Base-by-base conservation (phyloP, 768 basidiomycete genomes). In the Omphalotus guepiniiformis region DNA sequence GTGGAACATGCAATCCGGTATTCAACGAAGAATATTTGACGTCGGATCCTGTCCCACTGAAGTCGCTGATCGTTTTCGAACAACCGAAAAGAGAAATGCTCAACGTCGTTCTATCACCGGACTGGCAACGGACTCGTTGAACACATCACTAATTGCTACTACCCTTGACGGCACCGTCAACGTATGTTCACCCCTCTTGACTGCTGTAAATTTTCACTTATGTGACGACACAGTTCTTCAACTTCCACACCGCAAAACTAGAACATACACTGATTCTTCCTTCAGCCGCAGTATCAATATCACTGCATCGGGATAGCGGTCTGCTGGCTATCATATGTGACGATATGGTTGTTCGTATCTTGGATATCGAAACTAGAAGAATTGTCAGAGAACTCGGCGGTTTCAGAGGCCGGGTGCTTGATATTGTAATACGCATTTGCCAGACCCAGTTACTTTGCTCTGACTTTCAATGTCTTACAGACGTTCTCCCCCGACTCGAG, bases 1-100 rank as follows among this genome's bases (percentile, higher is more conserved):
- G 85, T 98, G 92, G 88, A 99, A 97, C 61, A 82, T 99, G 83
- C 95, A 99, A 64, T 93, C 89, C 3, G 96, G 96, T 1, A 77
- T 93, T 49, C 78, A 79, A 55, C 76, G 95, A 37, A 89, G 87
- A 66, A 73, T 76, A 1, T 97, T 89, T 62, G 69, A 74, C 51
- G 58, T 95, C 19, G 86, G 85, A 0, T 63, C 75, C 18, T 79
- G 76, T 57, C 85, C 86, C 19, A 63, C 74, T 18, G 80, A 79
- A 51, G 74, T 75, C 6, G 55, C 66, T 6, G 71, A 67, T 42
- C 70, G 77, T 6, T 65, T 74, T 43, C 68, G 70, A 57, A 61
- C 68, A 49, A 64, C 61, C 25, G 55, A 60, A 16, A 59, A 67
- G 40, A n/a, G n/a, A n/a, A 75, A 75, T 61, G 65, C 67, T 39